Evolutionary conservation across 495 filamentous ascomycete genomes (phyloP).

Genomic region (Podospora tetraspora): DNA sequence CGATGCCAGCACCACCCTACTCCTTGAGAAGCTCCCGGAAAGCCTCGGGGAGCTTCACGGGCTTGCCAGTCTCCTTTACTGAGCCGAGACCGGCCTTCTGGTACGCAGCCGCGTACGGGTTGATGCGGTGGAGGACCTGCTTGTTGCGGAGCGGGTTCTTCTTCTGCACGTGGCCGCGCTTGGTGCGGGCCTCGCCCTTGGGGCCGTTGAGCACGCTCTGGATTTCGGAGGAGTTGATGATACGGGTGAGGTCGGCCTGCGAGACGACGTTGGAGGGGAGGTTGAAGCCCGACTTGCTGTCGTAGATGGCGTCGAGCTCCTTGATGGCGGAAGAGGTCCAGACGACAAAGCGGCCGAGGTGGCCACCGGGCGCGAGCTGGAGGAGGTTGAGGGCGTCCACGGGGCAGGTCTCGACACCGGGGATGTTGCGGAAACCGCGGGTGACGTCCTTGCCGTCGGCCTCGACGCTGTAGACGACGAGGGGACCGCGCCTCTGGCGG

Average conservation of each 20-base stretch:
- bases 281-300: slow-evolving; percentile 97
- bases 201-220: slow-evolving; percentile 86
- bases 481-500: slow-evolving; percentile 93
- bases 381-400: slow-evolving; percentile 97
- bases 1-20: slow-evolving; percentile 23
- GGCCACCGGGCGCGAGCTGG: slow-evolving; percentile 96
- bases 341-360: slow-evolving; percentile 97
- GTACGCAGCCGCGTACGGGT: slow-evolving; percentile 90
- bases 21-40: slow-evolving; percentile 40
- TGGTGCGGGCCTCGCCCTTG: slow-evolving; percentile 83
- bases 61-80: slow-evolving; percentile 39
- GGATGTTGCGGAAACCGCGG: slow-evolving; percentile 93
- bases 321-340: slow-evolving; percentile 97
- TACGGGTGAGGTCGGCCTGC: slow-evolving; percentile 87
- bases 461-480: slow-evolving; percentile 92
- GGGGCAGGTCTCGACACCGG: slow-evolving; percentile 93
- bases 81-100: slow-evolving; percentile 57
- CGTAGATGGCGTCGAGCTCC: slow-evolving; percentile 94
- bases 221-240: slow-evolving; percentile 98
- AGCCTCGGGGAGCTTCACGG: slow-evolving; percentile 26
- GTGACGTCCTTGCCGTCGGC: slow-evolving; percentile 88
- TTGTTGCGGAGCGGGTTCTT: slow-evolving; percentile 99
- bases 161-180: slow-evolving; percentile 90
- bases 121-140: slow-evolving; percentile 93
- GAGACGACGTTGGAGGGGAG: slow-evolving; percentile 81